These are phyloP conservation scores for Lachancea fermentati DNA, from an alignment of 805 yeast genomes.

Conservation along the genomic window DNA sequence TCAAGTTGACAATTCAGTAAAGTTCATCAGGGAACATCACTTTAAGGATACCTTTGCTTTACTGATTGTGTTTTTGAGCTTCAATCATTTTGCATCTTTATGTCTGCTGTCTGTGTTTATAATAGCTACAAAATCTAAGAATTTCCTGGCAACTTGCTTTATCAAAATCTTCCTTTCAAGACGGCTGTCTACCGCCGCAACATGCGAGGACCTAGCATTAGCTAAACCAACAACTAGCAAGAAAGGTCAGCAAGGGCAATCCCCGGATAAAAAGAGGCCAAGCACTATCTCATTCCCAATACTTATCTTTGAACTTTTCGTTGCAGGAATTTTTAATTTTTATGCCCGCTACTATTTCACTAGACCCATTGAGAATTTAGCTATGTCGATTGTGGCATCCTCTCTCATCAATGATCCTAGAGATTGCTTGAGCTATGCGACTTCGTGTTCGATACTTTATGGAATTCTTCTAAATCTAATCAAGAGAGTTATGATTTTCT, in stretches of 20 bases:
- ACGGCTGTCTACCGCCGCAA: constrained; percentile 1
- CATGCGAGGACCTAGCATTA: neutral
- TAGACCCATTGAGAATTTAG: constrained; percentile 24
- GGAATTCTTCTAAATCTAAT: constrained; percentile 18
- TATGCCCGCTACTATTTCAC: constrained; percentile 20
- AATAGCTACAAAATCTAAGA: constrained; percentile 23
- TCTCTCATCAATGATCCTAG: constrained; percentile 31
- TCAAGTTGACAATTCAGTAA: constrained; percentile 16
- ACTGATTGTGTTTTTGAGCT: constrained; percentile 28
- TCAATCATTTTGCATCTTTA: constrained; percentile 26
- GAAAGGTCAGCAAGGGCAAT: too few species aligned
- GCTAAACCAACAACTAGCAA: neutral
- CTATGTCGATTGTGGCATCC: constrained; percentile 28
- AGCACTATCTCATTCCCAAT: neutral
- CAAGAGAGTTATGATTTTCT: constrained; percentile 4
- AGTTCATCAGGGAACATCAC: constrained; percentile 23
- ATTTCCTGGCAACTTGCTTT: constrained; percentile 26
- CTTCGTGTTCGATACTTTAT: constrained; percentile 26
- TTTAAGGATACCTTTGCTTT: constrained; percentile 31
- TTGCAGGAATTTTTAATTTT: constrained; percentile 20
- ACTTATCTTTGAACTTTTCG: constrained; percentile 12
- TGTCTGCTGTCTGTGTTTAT: constrained; percentile 24
- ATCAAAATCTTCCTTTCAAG: constrained; percentile 25
- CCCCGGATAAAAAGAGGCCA: neutral
- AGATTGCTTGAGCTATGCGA: constrained; percentile 26